Base-by-base conservation (phyloP, 768 basidiomycete species). In the Sutorius australiensis region DNA sequence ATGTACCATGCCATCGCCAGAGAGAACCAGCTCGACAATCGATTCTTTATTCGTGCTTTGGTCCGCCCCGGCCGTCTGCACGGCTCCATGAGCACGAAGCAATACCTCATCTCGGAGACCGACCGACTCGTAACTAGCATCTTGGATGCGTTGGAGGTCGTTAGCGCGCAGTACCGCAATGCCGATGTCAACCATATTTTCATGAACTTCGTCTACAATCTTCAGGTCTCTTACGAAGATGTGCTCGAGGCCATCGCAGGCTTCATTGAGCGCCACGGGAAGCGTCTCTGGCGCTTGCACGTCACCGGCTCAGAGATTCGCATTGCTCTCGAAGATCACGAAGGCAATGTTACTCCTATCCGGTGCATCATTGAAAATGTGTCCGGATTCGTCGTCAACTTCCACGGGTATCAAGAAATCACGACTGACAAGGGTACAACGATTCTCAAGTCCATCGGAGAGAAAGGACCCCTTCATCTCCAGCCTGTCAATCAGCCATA, bases 151-250 rank as follows among this genome's bases (percentile, higher is more conserved):
- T 80, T 98, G 30, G 95, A 98, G 69, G 88, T 98, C 50, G 92
- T 95, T 66, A 86, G 82, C 61, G 91, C 90, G 8, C 82, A 92
- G 63, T 80, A 95, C 63, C 84, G 95, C 55, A 92, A 88, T 60
- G 90, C 95, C 4, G 95, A 98, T 67, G 94, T 92, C 76, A 98
- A 98, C 71, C 95, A 98, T 69, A 97, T 98, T 69, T 95, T 93
- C 77, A 86, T 98, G 84, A 98, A 98, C 77, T 99, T 98, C 70
- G 86, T 98, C 63, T 98, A 98, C 80, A 92, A 90, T 67, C 86
- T 99, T 41, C 83, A 87, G 28, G 94, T 99, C 56, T 87, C 87
- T 32, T 98, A 98, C 63, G 95, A 98, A 56, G 95, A 98, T 62
- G 95, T 98, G 8, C 83, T 98, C 50, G 89, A 92, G 43, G 97